Conservation (phyloP, 768 basidiomycete species). For the Boletus eberwhitei region DNA sequence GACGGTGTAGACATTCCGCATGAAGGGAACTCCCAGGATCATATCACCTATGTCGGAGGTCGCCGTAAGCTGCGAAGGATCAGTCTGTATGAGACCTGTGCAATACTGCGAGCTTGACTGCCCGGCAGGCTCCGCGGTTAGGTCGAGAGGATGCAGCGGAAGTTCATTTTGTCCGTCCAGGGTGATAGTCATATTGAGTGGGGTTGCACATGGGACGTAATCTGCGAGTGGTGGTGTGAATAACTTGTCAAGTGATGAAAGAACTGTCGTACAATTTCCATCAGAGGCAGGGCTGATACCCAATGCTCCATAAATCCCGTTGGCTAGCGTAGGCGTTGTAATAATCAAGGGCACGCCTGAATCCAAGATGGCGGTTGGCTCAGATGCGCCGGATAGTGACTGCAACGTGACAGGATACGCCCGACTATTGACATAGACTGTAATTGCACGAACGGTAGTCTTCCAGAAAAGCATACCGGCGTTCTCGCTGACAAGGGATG, state of each 20-base stretch:
- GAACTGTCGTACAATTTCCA: constrained; percentile 54
- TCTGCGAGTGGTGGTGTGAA: constrained; percentile 40
- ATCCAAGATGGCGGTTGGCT: constrained; percentile 69
- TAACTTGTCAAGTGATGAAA: not conserved
- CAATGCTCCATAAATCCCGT: constrained; percentile 76
- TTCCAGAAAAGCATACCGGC: constrained; percentile 62
- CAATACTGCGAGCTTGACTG: constrained; percentile 47
- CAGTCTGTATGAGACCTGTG: constrained; percentile 65
- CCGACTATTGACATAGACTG: constrained; percentile 53
- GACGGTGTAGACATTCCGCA: constrained; percentile 74
- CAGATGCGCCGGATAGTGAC: constrained; percentile 37
- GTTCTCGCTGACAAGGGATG: constrained; percentile 38
- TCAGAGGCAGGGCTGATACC: constrained; percentile 56
- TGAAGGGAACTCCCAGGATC: constrained; percentile 75
- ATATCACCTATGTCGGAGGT: constrained; percentile 54
- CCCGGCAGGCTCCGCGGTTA: constrained; percentile 48
- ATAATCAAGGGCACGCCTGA: constrained; percentile 68
- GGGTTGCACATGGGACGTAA: constrained; percentile 68
- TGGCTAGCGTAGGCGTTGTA: constrained; percentile 56
- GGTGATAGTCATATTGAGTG: constrained; percentile 70
- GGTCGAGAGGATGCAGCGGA: constrained; percentile 71
- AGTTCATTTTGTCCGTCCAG: constrained; percentile 56
- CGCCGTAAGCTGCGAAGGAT: constrained; percentile 39
- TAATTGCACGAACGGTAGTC: constrained; percentile 51
- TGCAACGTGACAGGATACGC: constrained; percentile 40